phyloP scores from a whole-genome alignment of 169 alveolate genomes.

The Cryptosporidium viatorum region DNA sequence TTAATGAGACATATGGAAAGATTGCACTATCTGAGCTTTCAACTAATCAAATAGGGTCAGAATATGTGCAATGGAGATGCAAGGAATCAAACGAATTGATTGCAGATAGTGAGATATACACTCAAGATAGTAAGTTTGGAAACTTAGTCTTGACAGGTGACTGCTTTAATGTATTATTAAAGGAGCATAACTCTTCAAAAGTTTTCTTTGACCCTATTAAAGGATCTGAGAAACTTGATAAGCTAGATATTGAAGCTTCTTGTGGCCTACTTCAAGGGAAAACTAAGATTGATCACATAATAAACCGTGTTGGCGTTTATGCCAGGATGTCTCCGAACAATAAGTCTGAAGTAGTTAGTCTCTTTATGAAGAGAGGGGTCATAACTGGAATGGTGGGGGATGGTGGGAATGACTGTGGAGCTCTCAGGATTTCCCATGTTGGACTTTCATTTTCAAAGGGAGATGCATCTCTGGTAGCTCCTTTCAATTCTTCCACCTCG shows the following conservation, averaged over 20 bases:
- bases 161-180: slow-evolving; percentile 18
- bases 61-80: slow-evolving; percentile 42
- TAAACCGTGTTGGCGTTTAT: slow-evolving; percentile 78
- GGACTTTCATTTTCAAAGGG: slow-evolving; percentile 91
- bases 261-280: background rate
- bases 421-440: slow-evolving; percentile 91
- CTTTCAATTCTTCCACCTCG: slow-evolving; percentile 87
- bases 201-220: no score
- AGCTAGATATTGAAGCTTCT: slow-evolving; percentile 7
- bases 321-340: slow-evolving; percentile 88
- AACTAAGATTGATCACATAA: slow-evolving; percentile 17
- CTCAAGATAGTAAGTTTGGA: background rate
- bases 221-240: no score
- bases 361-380: slow-evolving; percentile 84
- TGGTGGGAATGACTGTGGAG: slow-evolving; percentile 95
- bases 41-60: background rate
- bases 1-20: background rate
- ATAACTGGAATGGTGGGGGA: slow-evolving; percentile 94
- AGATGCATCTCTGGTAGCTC: slow-evolving; percentile 91
- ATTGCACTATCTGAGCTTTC: slow-evolving; percentile 44
- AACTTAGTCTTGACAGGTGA: slow-evolving; percentile 62
- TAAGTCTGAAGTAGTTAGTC: slow-evolving; percentile 87
- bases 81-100: background rate
- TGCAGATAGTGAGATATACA: slow-evolving; percentile 16
- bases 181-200: slow-evolving; percentile 17